Evolutionary conservation across 1,284 basidiomycete genomes (phyloP).

Genomic region (Sphaerobolus stellatus): DNA sequence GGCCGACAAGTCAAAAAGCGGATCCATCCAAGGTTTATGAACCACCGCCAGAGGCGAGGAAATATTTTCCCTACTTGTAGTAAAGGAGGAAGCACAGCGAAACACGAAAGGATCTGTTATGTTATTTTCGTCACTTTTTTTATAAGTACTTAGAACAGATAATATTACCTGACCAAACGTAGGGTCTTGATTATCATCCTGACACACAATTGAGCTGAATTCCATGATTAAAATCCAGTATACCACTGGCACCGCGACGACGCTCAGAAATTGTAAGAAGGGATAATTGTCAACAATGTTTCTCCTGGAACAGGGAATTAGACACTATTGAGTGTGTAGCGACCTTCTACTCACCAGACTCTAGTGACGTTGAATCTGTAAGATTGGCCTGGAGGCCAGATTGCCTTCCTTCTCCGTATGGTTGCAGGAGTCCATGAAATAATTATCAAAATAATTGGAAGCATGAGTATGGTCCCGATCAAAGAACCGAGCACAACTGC

Average conservation of each 20-base stretch:
- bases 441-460: not conserved
- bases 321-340: not conserved
- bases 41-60: no score
- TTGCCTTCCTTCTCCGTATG: not conserved
- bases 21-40: no score
- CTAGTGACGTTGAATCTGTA: no score
- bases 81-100: not conserved
- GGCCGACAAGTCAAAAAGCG: no score
- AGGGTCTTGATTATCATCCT: not conserved
- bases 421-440: not conserved
- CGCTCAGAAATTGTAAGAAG: not conserved
- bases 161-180: not conserved
- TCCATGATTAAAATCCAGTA: slow-evolving; percentile 1
- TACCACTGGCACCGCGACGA: not conserved
- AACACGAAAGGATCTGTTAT: not conserved
- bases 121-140: no score
- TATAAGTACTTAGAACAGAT: no score
- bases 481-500: not conserved
- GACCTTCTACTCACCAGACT: not conserved
- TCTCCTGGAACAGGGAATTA: not conserved
- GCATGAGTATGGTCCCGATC: not conserved
- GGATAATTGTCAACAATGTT: not conserved
- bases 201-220: not conserved
- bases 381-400: not conserved
- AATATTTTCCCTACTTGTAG: no score